Evolutionary conservation across 139 green algal species (phyloP).

Genomic region (Pleodorina starrii): DNA sequence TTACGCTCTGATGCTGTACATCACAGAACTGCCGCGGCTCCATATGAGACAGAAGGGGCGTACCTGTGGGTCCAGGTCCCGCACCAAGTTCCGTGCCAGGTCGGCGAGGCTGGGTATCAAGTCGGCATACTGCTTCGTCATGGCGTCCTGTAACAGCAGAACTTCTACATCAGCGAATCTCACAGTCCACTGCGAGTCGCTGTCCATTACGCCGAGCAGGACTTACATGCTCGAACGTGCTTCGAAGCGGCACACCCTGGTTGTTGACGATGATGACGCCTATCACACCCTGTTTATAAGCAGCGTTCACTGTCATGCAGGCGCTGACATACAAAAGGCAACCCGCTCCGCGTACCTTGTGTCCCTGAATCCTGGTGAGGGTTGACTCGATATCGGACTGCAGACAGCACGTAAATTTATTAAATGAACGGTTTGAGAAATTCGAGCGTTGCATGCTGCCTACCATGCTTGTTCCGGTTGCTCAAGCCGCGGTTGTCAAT

Average conservation of each 20-base stretch:
- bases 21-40: too few species aligned
- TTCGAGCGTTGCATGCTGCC: background rate
- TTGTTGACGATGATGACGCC: constrained; percentile 60
- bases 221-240: constrained; percentile 65
- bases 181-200: background rate
- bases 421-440: background rate
- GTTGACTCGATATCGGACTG: constrained; percentile 66
- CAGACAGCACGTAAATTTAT: background rate
- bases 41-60: background rate
- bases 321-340: too few species aligned
- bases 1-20: too few species aligned
- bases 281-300: constrained; percentile 60
- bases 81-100: constrained; percentile 78
- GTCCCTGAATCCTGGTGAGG: constrained; percentile 58
- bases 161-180: background rate
- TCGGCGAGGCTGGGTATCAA: constrained; percentile 79
- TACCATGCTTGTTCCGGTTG: background rate
- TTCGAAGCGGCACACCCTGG: constrained; percentile 53
- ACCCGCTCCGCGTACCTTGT: constrained; percentile 55
- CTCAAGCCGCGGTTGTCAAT: constrained; percentile 4
- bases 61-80: constrained; percentile 84
- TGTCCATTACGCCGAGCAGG: background rate
- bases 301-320: too few species aligned
- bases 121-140: constrained; percentile 78
- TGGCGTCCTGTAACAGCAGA: constrained; percentile 63